phyloP scores from a whole-genome alignment of 1,284 basidiomycete genomes.

The Rhodotorula sp. region DNA sequence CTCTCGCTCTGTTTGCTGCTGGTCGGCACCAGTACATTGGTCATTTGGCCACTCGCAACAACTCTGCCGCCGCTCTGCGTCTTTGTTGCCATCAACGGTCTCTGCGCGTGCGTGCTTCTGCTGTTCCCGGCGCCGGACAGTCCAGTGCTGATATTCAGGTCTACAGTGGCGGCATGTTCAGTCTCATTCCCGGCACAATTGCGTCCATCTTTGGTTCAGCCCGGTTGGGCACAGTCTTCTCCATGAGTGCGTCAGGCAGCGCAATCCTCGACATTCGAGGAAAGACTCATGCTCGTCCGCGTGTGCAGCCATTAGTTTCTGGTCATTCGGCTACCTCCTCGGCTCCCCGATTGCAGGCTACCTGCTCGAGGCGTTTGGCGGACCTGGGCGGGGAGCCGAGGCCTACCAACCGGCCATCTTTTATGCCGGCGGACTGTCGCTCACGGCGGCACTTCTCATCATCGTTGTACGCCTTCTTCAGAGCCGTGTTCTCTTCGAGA shows the following conservation, averaged over 20 bases:
- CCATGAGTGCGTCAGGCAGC: constrained; percentile 10
- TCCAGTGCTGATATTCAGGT: background rate
- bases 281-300: background rate
- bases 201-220: constrained; percentile 24
- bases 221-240: constrained; percentile 19
- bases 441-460: constrained; percentile 45
- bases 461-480: constrained; percentile 43
- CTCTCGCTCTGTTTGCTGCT: constrained; percentile 24
- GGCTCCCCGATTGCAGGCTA: constrained; percentile 26
- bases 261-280: rapidly evolving
- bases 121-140: too few species aligned
- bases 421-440: constrained; percentile 44
- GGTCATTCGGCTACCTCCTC: constrained; percentile 19
- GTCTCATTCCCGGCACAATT: constrained; percentile 27
- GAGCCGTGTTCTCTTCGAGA: background rate
- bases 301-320: background rate
- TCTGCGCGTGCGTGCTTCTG: constrained; percentile 12
- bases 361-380: constrained; percentile 28
- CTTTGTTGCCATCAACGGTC: constrained; percentile 34
- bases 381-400: constrained; percentile 10
- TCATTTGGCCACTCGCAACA: constrained; percentile 31
- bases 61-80: constrained; percentile 18
- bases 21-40: constrained; percentile 19
- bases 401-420: constrained; percentile 34
- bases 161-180: constrained; percentile 30